Conservation (phyloP, 108 stramenopile genomes). For the Cyclostephanos tholiformis region DNA sequence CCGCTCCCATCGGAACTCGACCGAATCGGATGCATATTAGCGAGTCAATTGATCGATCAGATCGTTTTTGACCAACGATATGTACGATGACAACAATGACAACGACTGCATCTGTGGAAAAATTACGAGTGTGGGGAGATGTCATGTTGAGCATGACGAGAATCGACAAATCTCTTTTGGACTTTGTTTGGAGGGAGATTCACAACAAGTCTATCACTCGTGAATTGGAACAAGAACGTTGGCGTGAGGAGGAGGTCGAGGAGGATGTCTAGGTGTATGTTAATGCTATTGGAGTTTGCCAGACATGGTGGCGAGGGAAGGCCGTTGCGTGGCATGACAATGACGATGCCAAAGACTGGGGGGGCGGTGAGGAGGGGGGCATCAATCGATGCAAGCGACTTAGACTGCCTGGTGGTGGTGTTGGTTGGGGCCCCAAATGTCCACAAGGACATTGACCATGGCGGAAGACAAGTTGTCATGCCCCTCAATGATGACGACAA, state of each 20-base stretch:
- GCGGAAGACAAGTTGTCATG: too few relatives aligned
- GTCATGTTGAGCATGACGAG: slow-evolving; percentile 26
- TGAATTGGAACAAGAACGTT: background rate
- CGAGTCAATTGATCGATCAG: slow-evolving; percentile 31
- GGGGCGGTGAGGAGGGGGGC: too few relatives aligned
- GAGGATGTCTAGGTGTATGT: background rate
- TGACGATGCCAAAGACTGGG: too few relatives aligned
- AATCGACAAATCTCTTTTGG: slow-evolving; percentile 42
- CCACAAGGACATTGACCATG: too few relatives aligned
- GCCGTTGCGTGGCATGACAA: too few relatives aligned
- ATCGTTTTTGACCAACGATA: slow-evolving; percentile 17
- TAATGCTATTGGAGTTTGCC: too few relatives aligned
- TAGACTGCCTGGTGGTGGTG: too few relatives aligned
- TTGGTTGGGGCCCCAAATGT: too few relatives aligned
- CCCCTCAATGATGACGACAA: too few relatives aligned
- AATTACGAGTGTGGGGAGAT: slow-evolving; percentile 21
- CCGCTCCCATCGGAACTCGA: slow-evolving; percentile 3
- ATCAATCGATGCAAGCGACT: too few relatives aligned
- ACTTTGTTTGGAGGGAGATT: slow-evolving; percentile 31
- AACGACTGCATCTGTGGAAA: background rate
- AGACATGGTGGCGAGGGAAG: background rate
- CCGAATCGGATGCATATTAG: slow-evolving; percentile 19
- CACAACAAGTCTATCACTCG: slow-evolving; percentile 15
- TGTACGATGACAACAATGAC: background rate
- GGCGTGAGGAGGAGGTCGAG: background rate